Conservation (phyloP, 2,329 filamentous ascomycete genomes). For the Botrytis fragariae region DNA sequence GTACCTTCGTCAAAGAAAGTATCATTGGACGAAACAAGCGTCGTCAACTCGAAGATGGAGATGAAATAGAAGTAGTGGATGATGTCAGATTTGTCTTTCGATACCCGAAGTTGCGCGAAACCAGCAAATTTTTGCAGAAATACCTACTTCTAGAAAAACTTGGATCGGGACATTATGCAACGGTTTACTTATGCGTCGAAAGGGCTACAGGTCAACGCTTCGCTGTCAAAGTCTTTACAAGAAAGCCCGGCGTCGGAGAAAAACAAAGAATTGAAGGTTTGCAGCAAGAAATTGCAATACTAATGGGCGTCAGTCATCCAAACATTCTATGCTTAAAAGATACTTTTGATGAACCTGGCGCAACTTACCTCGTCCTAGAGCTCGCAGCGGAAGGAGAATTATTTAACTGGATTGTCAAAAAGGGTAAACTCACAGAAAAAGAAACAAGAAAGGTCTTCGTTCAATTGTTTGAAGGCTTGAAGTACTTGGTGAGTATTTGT, state of each 20-base stretch:
- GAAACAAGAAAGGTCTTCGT: conserved; percentile 85
- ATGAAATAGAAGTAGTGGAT: conserved; percentile 85
- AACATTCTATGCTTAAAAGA: conserved; percentile 92
- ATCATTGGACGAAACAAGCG: conserved; percentile 89
- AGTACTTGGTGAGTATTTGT: conserved; percentile 73
- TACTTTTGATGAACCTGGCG: conserved; percentile 87
- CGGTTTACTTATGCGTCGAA: conserved; percentile 88
- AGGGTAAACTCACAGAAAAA: conserved; percentile 79
- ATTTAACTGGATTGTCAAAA: conserved; percentile 92
- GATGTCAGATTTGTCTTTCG: conserved; percentile 84
- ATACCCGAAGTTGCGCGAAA: conserved; percentile 73
- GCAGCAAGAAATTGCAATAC: conserved; percentile 91
- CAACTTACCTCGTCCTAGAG: conserved; percentile 88
- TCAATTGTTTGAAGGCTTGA: conserved; percentile 89
- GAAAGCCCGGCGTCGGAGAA: conserved; percentile 77
- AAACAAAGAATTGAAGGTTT: conserved; percentile 79
- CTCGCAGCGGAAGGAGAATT: conserved; percentile 89
- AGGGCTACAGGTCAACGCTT: conserved; percentile 77
- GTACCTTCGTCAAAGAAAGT: conserved; percentile 92
- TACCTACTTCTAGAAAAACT: conserved; percentile 82
- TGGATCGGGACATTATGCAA: conserved; percentile 93
- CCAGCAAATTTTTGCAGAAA: conserved; percentile 79
- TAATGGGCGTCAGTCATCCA: conserved; percentile 96
- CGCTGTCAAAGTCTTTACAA: conserved; percentile 94
- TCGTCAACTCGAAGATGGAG: conserved; percentile 81